phyloP scores from a whole-genome alignment of 331 rosid genomes.

The Rhamnella rubrinervis region DNA sequence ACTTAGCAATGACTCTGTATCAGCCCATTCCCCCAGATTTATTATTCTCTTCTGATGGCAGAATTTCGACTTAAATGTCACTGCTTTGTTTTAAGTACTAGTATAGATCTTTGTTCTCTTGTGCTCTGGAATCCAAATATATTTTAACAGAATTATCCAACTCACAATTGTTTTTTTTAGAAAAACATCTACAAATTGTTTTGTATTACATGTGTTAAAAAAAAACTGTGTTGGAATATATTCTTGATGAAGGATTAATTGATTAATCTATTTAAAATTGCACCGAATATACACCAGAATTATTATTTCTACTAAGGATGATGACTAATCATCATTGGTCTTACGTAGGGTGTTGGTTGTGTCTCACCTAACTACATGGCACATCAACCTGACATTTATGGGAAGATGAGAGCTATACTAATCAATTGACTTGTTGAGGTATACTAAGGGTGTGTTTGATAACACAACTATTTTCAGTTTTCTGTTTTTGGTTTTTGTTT shows the following conservation, averaged over 20 bases:
- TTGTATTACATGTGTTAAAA: neutral
- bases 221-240: no score
- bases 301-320: conserved; percentile 10
- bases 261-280: no score
- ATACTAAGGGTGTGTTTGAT: neutral
- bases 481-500: no score
- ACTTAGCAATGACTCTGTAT: no score
- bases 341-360: conserved; percentile 60
- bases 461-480: no score
- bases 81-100: neutral
- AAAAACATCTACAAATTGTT: neutral
- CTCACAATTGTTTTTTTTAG: neutral
- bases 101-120: neutral
- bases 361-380: conserved; percentile 66
- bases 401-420: conserved; percentile 90
- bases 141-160: neutral
- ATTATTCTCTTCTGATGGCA: no score
- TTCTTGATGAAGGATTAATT: no score
- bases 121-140: neutral
- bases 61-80: no score
- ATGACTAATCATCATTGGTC: conserved; percentile 24
- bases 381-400: conserved; percentile 79
- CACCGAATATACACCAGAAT: no score
- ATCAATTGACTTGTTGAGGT: conserved; percentile 99
- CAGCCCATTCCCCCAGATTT: no score